These are phyloP conservation scores for Tilletia horrida DNA, from an alignment of 1,284 basidiomycete genomes.

Conservation along the genomic window DNA sequence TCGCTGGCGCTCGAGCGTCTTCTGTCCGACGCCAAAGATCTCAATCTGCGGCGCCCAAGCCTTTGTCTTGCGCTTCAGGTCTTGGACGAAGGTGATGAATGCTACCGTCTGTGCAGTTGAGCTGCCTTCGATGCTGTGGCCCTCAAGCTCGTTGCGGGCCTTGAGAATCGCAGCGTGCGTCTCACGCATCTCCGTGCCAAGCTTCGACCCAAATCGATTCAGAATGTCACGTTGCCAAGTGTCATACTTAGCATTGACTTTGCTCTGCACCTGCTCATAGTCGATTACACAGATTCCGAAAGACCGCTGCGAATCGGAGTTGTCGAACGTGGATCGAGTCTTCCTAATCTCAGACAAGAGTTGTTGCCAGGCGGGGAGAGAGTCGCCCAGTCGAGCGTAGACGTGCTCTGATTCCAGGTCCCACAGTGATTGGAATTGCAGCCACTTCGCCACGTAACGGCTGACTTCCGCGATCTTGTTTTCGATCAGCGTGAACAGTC, in stretches of 20 bases:
- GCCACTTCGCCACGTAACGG: conserved; percentile 92
- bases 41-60: conserved; percentile 97
- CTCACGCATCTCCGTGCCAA: conserved; percentile 91
- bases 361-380: conserved; percentile 85
- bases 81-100: conserved; percentile 98
- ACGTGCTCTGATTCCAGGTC: conserved; percentile 95
- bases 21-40: conserved; percentile 87
- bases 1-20: conserved; percentile 91
- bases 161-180: conserved; percentile 88
- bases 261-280: conserved; percentile 93
- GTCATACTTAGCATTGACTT: conserved; percentile 98
- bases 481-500: conserved; percentile 83
- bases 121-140: conserved; percentile 66
- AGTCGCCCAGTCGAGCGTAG: conserved; percentile 88
- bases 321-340: conserved; percentile 91
- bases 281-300: conserved; percentile 90
- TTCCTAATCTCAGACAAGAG: conserved; percentile 94
- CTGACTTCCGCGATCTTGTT: conserved; percentile 78
- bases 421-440: conserved; percentile 98
- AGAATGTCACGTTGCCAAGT: conserved; percentile 94
- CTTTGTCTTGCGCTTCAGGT: conserved; percentile 93
- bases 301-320: conserved; percentile 82
- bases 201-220: conserved; percentile 82
- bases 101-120: conserved; percentile 92
- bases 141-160: conserved; percentile 88